phyloP scores from a whole-genome alignment of 2,329 filamentous ascomycete species.

The Colletotrichum chrysophilum region DNA sequence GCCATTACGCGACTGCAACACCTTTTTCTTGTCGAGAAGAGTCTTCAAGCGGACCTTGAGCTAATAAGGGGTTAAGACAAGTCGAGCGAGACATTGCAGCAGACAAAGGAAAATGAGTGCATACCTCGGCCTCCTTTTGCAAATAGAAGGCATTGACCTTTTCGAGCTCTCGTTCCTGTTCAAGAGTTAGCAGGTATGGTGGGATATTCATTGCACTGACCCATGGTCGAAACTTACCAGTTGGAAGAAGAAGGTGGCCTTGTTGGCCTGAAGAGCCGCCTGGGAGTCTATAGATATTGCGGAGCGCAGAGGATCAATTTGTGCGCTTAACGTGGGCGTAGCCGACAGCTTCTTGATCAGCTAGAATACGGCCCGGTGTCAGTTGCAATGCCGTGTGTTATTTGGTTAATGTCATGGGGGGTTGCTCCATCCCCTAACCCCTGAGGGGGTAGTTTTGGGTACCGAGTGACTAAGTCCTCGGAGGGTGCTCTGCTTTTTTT shows the following conservation, averaged over 20 bases:
- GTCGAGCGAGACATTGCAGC: neutral
- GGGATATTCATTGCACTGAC: constrained; percentile 24
- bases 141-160: constrained; percentile 98
- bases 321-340: constrained; percentile 81
- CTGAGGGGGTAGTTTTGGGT: constrained; percentile 13
- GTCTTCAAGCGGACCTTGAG: constrained; percentile 93
- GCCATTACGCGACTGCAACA: constrained; percentile 76
- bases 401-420: constrained; percentile 19
- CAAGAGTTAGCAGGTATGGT: constrained; percentile 41
- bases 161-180: constrained; percentile 92
- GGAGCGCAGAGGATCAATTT: constrained; percentile 65
- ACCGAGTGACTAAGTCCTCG: constrained; percentile 11
- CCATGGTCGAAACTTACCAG: constrained; percentile 64
- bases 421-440: constrained; percentile 11
- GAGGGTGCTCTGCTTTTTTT: neutral
- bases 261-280: constrained; percentile 91
- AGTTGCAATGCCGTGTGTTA: constrained; percentile 27
- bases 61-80: constrained; percentile 47
- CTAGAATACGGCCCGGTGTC: constrained; percentile 53
- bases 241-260: constrained; percentile 98
- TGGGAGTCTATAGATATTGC: constrained; percentile 73
- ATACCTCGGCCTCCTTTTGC: constrained; percentile 96
- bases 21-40: constrained; percentile 91
- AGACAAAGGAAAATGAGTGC: constrained; percentile 26
- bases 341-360: constrained; percentile 98